Conservation (phyloP, 768 basidiomycete genomes). For the Collybiopsis confluens region DNA sequence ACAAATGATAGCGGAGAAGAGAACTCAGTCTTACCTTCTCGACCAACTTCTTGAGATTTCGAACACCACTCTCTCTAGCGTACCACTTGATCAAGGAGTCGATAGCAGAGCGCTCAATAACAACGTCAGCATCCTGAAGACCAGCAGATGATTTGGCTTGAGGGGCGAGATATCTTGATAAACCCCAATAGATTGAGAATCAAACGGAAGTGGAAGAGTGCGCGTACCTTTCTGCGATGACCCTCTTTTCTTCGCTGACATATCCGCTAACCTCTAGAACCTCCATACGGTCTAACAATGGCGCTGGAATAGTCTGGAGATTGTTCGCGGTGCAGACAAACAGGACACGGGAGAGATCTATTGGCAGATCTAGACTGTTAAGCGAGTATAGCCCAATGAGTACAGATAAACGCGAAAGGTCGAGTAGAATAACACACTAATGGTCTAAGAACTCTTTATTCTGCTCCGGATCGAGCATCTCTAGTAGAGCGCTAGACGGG, state of each 20-base stretch:
- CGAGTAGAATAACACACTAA: slow-evolving; percentile 84
- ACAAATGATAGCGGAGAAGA: background rate
- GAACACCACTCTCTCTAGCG: slow-evolving; percentile 94
- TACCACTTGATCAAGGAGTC: slow-evolving; percentile 94
- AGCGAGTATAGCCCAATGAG: no score
- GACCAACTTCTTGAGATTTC: slow-evolving; percentile 97
- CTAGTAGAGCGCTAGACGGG: slow-evolving; percentile 84
- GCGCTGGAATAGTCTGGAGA: slow-evolving; percentile 90
- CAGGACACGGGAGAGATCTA: slow-evolving; percentile 91
- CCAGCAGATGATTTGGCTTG: slow-evolving; percentile 92
- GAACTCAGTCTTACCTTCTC: slow-evolving; percentile 69
- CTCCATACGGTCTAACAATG: slow-evolving; percentile 93
- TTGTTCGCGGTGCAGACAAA: slow-evolving; percentile 98
- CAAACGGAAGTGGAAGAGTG: background rate
- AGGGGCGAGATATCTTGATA: slow-evolving; percentile 68
- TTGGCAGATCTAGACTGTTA: slow-evolving; percentile 93
- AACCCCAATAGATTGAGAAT: background rate
- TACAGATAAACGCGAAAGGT: no score
- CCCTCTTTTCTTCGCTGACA: slow-evolving; percentile 88
- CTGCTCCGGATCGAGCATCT: slow-evolving; percentile 95
- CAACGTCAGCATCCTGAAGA: slow-evolving; percentile 78
- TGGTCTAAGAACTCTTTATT: slow-evolving; percentile 93
- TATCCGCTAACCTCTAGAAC: slow-evolving; percentile 94
- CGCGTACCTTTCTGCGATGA: slow-evolving; percentile 63
- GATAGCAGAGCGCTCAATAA: slow-evolving; percentile 71